These are phyloP conservation scores for Blastocystis sp. DNA, from an alignment of 352 stramenopile genomes.

Conservation along the genomic window DNA sequence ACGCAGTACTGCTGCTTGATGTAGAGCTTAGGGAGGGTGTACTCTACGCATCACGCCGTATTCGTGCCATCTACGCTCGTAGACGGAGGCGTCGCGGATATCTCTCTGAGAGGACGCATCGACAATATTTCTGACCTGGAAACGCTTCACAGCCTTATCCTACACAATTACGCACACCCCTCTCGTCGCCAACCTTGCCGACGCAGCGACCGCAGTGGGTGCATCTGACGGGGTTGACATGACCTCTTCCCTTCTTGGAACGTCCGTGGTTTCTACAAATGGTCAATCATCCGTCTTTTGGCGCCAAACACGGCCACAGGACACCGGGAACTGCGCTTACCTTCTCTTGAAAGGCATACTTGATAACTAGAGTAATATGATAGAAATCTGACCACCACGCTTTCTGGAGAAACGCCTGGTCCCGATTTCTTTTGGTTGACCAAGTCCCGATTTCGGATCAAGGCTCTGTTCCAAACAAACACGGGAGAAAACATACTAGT, in stretches of 20 bases:
- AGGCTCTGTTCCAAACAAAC: not conserved
- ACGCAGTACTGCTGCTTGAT: conserved; percentile 99
- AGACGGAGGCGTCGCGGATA: conserved; percentile 94
- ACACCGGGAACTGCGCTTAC: not conserved
- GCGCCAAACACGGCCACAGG: not conserved
- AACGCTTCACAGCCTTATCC: conserved; percentile 69
- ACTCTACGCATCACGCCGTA: conserved; percentile 76
- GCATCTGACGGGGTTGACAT: conserved; percentile 66
- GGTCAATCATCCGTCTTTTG: not conserved
- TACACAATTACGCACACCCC: not conserved
- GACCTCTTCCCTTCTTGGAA: conserved; percentile 68
- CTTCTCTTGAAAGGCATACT: conserved; percentile 70
- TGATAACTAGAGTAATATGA: conserved; percentile 65
- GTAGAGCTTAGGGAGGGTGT: conserved; percentile 98
- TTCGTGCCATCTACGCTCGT: conserved; percentile 76
- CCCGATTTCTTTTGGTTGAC: not conserved
- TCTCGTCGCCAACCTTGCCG: conserved; percentile 1
- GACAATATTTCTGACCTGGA: conserved; percentile 75
- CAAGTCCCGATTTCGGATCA: not conserved
- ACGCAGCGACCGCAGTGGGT: conserved; percentile 61
- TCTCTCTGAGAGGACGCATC: conserved; percentile 96
- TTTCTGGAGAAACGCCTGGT: conserved; percentile 15
- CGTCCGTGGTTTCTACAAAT: conserved; percentile 69
- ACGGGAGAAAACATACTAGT: not conserved
- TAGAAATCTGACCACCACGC: conserved; percentile 56